Conservation (phyloP, 352 stramenopile species). For the Phytophthora chlamydospora region DNA sequence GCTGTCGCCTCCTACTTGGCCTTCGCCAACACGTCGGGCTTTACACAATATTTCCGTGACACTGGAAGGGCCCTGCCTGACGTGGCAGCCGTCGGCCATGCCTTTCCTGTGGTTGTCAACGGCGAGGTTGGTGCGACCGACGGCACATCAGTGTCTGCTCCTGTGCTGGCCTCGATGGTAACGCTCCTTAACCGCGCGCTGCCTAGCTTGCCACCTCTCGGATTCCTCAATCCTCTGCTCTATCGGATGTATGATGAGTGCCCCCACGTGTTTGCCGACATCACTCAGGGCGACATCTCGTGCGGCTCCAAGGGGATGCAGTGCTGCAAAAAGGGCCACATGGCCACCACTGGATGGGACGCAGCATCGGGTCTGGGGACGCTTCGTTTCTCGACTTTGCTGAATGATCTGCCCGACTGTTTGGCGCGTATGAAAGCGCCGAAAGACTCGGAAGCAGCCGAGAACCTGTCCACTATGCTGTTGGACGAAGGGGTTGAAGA, state of each 20-base stretch:
- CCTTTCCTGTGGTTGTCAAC: slow-evolving; percentile 69
- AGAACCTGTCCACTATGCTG: slow-evolving; percentile 11
- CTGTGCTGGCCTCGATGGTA: slow-evolving; percentile 70
- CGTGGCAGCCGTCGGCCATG: slow-evolving; percentile 65
- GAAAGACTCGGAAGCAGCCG: slow-evolving; percentile 6
- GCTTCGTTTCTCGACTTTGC: slow-evolving; percentile 49
- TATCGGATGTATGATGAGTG: slow-evolving; percentile 67
- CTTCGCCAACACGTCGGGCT: slow-evolving; percentile 23
- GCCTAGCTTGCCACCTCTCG: slow-evolving; percentile 43
- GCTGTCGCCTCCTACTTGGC: slow-evolving; percentile 48
- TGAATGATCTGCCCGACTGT: slow-evolving; percentile 49
- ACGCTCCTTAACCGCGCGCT: slow-evolving; percentile 63
- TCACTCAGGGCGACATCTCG: slow-evolving; percentile 64
- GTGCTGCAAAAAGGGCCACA: slow-evolving; percentile 60
- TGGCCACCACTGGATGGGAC: slow-evolving; percentile 67
- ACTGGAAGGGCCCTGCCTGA: slow-evolving; percentile 68
- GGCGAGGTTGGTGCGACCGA: slow-evolving; percentile 60
- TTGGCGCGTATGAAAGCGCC: slow-evolving; percentile 32
- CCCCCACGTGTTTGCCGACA: slow-evolving; percentile 74
- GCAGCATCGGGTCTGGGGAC: slow-evolving; percentile 70
- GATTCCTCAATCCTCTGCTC: slow-evolving; percentile 76
- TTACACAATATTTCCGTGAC: slow-evolving; percentile 44
- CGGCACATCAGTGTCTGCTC: slow-evolving; percentile 76
- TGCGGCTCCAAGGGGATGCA: slow-evolving; percentile 52
- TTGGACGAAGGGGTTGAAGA: slow-evolving; percentile 12